Percentiles rank a stretch among this genome's conserved stretches.
phyloP scores from a whole-genome alignment of 2,329 filamentous ascomycete species.

The Madurella fahalii region DNA sequence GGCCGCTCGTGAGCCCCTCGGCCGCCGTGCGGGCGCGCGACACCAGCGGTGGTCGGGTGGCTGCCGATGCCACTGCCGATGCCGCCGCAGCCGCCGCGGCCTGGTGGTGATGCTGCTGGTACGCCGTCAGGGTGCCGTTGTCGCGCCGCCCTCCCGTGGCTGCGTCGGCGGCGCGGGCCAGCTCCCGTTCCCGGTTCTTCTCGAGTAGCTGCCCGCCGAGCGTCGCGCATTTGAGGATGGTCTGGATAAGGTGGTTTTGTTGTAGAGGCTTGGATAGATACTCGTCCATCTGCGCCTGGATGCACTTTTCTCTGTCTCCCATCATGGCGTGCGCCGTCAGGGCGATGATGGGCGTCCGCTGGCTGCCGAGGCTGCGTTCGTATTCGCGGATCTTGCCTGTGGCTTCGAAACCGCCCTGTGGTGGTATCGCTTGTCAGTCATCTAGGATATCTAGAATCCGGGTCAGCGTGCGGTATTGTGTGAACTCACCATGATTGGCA shows the following conservation, averaged over 20 bases:
- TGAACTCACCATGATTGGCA: conserved; percentile 88
- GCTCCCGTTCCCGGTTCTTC: conserved; percentile 63
- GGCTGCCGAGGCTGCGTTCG: conserved; percentile 73
- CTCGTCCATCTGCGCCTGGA: conserved; percentile 98
- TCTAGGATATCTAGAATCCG: background rate
- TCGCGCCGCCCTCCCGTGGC: conserved; percentile 40
- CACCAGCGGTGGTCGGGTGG: conserved; percentile 48
- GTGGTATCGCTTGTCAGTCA: conserved; percentile 35
- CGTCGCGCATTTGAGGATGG: conserved; percentile 93
- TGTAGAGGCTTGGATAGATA: conserved; percentile 96
- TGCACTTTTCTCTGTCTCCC: conserved; percentile 95
- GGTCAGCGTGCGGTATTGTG: background rate
- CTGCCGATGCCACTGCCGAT: conserved; percentile 31
- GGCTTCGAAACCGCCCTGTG: conserved; percentile 87
- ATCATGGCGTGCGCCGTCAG: conserved; percentile 98
- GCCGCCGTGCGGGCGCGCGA: conserved; percentile 66
- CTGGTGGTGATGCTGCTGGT: conserved; percentile 14
- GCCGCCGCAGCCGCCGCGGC: conserved; percentile 31
- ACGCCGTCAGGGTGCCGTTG: conserved; percentile 26
- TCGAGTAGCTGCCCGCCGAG: conserved; percentile 79
- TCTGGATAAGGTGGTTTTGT: conserved; percentile 96
- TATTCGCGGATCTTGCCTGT: conserved; percentile 96
- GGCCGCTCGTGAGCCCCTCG: conserved; percentile 53
- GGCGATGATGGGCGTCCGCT: conserved; percentile 91
- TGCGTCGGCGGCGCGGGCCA: conserved; percentile 48